Evolutionary conservation across 345 rosid genomes (phyloP).

Genomic region (Gossypium bickii): DNA sequence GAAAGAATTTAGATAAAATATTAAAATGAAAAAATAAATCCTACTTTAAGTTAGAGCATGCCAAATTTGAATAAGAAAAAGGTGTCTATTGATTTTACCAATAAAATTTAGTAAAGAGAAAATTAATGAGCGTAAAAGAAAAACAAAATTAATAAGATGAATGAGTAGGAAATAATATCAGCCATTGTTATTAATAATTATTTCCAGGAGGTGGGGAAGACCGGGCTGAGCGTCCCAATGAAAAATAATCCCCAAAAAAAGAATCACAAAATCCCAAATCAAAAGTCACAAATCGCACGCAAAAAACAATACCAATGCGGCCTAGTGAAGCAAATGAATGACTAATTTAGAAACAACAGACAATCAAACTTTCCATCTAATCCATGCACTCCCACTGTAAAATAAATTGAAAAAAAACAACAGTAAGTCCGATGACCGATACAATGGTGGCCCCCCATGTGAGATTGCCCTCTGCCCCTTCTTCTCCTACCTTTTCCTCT

Average conservation of each 20-base stretch:
- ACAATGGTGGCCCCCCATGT: slow-evolving; percentile 4
- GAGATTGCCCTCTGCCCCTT: neutral
- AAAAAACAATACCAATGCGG: neutral
- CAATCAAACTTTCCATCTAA: neutral
- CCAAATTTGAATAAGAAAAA: no score
- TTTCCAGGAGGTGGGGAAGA: neutral
- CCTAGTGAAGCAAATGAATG: neutral
- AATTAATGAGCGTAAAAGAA: neutral
- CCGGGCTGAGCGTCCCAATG: no score
- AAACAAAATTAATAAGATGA: neutral
- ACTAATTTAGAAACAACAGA: neutral
- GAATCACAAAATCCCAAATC: neutral
- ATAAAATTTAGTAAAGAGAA: neutral
- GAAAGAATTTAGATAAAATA: no score
- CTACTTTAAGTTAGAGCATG: no score
- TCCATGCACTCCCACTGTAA: neutral
- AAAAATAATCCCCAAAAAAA: neutral
- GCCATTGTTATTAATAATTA: no score
- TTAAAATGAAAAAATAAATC: no score
- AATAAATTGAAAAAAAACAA: neutral
- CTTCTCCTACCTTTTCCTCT: neutral
- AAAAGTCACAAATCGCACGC: neutral
- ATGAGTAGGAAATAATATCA: no score
- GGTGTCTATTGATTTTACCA: no score
- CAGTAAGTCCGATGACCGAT: no score